Evolutionary conservation across 805 yeast genomes (phyloP).

Genomic region (Lipomyces sp.): DNA sequence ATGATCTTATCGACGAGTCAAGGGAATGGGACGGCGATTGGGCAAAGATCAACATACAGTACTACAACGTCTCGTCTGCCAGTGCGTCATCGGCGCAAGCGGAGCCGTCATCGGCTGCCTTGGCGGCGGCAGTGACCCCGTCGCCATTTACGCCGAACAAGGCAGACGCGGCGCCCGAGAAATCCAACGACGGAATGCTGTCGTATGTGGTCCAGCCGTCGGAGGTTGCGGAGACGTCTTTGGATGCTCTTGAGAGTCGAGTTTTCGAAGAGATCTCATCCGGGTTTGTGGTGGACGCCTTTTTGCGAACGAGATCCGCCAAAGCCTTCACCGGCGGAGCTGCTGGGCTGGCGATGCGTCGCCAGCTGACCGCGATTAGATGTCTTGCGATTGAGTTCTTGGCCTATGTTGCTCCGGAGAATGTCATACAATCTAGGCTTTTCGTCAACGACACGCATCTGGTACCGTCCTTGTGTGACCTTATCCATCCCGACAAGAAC

Average conservation of each 20-base stretch:
- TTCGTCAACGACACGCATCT: slow-evolving; percentile 72
- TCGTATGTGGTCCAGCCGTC: slow-evolving; percentile 54
- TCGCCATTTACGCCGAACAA: slow-evolving; percentile 9
- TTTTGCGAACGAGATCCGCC: slow-evolving; percentile 58
- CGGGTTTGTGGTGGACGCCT: slow-evolving; percentile 61
- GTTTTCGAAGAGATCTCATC: slow-evolving; percentile 44
- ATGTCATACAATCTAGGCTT: slow-evolving; percentile 59
- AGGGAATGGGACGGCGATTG: slow-evolving; percentile 31
- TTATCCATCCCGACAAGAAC: slow-evolving; percentile 62
- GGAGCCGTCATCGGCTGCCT: background rate
- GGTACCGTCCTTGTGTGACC: slow-evolving; percentile 63
- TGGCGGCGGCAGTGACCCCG: slow-evolving; percentile 11
- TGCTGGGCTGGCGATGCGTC: slow-evolving; percentile 55
- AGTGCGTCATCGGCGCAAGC: background rate
- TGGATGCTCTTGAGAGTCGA: slow-evolving; percentile 28
- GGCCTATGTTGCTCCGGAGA: slow-evolving; percentile 54
- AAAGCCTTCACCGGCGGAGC: slow-evolving; percentile 66
- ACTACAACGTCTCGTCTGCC: slow-evolving; percentile 21
- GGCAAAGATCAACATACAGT: slow-evolving; percentile 33
- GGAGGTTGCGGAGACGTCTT: slow-evolving; percentile 48
- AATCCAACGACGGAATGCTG: slow-evolving; percentile 44
- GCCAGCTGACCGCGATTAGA: slow-evolving; percentile 58
- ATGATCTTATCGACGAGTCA: slow-evolving; percentile 30
- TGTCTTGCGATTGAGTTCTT: slow-evolving; percentile 65
- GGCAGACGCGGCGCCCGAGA: slow-evolving; percentile 1